Percentiles rank a stretch among this genome's conserved stretches.
Conservation (phyloP, 257 asterid species). For the Penstemon eatonii region DNA sequence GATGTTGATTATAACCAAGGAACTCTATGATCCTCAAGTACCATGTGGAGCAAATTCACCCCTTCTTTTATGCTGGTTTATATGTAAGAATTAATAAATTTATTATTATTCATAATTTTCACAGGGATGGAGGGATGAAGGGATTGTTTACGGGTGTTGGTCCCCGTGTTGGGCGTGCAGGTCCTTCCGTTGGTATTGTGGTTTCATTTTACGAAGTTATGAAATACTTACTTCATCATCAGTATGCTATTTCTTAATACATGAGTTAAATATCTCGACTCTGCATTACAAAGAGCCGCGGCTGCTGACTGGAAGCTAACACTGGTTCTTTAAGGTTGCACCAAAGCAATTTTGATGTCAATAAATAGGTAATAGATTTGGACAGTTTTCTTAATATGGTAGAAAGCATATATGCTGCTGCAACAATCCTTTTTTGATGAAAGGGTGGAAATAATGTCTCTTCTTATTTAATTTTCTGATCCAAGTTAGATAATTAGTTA, state of each 20-base stretch:
- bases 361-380: conserved; percentile 31
- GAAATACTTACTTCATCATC: conserved; percentile 59
- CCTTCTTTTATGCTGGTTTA: too few species aligned
- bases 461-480: conserved; percentile 33
- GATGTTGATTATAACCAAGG: not conserved
- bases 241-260: conserved; percentile 36
- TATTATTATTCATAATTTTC: not conserved
- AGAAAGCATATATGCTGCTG: conserved; percentile 5
- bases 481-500: conserved; percentile 26
- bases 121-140: conserved; percentile 86
- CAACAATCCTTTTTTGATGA: not conserved
- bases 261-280: not conserved
- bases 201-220: conserved; percentile 92
- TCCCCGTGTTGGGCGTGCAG: conserved; percentile 96
- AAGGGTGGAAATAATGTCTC: conserved; percentile 37
- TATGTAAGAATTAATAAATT: too few species aligned
- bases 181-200: conserved; percentile 96
- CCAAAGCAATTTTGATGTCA: conserved; percentile 25
- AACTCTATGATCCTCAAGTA: not conserved
- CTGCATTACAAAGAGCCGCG: conserved; percentile 5
- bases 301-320: conserved; percentile 40
- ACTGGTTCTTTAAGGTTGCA: conserved; percentile 22
- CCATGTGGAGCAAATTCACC: not conserved
- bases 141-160: conserved; percentile 96
- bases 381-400: conserved; percentile 38